Evolutionary conservation across 108 stramenopile species (phyloP), one percentile per base, ranked within the genome.

Genomic region (Aureococcus anophagefferens): DNA sequence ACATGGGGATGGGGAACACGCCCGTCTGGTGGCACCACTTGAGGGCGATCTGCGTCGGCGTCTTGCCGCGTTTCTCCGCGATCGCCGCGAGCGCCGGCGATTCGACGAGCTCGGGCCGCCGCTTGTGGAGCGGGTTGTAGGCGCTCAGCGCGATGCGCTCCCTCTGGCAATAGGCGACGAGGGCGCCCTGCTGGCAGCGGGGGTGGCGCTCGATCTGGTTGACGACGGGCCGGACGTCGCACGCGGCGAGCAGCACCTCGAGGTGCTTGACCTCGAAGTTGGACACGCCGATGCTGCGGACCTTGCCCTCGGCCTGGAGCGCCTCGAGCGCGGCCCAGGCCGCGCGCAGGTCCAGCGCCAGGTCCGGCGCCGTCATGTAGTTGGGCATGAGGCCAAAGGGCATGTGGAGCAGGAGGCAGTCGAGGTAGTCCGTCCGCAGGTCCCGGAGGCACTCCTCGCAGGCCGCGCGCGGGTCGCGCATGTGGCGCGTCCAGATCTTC

Each of bases 21-120:
- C 77, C 77, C 35, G 11, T 35, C 68, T 77, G 77, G 15, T 74
- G 62, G 25, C 32, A 30, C 77, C 77, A 77, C 30, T 35, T 59
- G 28, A 77, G 65, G 31, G 69, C 30, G 3, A 77, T 64, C 63
- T 69, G 68, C 13, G 75, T 70, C 17, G 71, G 71, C 5, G 75
- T 76, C 33, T 66, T 59, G 62, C 62, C 32, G 25, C 25, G 72
- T 31, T 44, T n/a, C 35, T 35, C 28, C 33, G 77, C 77, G 32
- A 73, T 70, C 4, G 21, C 35, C 25, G 16, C 18, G n/a, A 77
- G 28, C 32, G 33, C n/a, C 29, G 72, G 68, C 28, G 65, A 32
- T 18, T 65, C 33, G 32, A 72, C 3, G 21, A 71, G 64, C 4
- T 44, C 64, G 30, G 31, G 30, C 0, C 25, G 25, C 32, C 37